Base-by-base conservation (phyloP, 176 grass and related monocot genomes). In the Lolium perenne region DNA sequence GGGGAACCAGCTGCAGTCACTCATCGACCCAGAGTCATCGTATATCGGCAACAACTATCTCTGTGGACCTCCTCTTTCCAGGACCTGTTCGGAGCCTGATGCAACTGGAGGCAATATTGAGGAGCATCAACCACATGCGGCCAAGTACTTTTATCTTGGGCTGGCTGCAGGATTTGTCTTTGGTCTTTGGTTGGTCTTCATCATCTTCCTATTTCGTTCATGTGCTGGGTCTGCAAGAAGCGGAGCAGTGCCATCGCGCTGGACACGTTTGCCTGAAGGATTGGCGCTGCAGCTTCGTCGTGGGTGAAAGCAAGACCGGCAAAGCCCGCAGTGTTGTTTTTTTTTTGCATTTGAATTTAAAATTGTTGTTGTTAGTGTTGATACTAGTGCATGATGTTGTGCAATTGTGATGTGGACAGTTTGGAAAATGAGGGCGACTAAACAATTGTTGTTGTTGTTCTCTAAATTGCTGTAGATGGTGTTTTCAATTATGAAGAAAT, bases 1-100 rank as follows among this genome's bases (percentile, higher is more conserved):
- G 0, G 80, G 80, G 0, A 20, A 64, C 23, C 84, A 90, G 60
- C 64, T 86, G 0, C 56, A 73, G 22, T 26, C 80, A 55, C 74
- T 87, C n/a, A 32, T 1, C 6, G 80, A 83, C 48, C 8, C 25
- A 13, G 43, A n/a, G 3, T 87, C 56, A 0, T 80, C 56, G 6
- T 90, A 83, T 9, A 21, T 35, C 2, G 89, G 89, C 32, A 90
- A 90, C 22, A 3, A 75, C 10, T 54, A 77, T n/a, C 82, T 91
- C 5, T 91, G 85, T 10, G 81, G 85, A 9, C 21, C 16, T 54
- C 81, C 89, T 74, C 45, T 91, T 73, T 1, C 15, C 2, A 80
- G 62, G 26, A 87, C 79, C 0, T 90, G 84, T 54, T 67, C 57
- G 0, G 22, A 18, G 29, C 21, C 68, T 2, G 32, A n/a, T 43